phyloP scores from a whole-genome alignment of 176 grass and related monocot genomes.

The Musa itinerans region DNA sequence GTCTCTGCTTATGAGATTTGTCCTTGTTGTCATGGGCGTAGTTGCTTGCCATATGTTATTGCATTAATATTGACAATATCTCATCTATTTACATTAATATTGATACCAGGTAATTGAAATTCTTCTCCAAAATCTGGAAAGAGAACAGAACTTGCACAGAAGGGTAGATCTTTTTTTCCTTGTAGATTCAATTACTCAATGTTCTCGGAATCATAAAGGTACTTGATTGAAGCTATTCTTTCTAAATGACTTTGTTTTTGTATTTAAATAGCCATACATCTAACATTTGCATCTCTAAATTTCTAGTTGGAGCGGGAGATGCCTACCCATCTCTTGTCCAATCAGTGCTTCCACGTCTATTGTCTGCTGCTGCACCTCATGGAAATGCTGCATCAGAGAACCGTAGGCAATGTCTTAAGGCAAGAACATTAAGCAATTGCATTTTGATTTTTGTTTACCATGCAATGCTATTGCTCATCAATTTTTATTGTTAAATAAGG shows the following conservation, averaged over 20 bases:
- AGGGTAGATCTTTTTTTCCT: constrained; percentile 93
- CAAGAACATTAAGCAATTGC: constrained; percentile 25
- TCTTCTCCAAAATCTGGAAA: constrained; percentile 77
- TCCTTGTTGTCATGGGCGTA: background rate
- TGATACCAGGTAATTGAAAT: constrained; percentile 81
- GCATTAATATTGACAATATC: background rate
- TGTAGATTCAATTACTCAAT: constrained; percentile 93
- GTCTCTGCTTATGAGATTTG: no score
- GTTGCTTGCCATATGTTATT: background rate
- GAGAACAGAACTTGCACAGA: constrained; percentile 70
- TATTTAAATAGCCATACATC: constrained; percentile 1
- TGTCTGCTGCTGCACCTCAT: constrained; percentile 72
- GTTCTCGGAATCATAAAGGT: constrained; percentile 90
- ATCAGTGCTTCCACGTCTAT: constrained; percentile 70
- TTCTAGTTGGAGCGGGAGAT: constrained; percentile 64
- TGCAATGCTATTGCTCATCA: constrained; percentile 18
- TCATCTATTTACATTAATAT: constrained; percentile 15
- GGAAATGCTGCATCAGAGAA: constrained; percentile 94
- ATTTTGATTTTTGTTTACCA: background rate
- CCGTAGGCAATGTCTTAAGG: constrained; percentile 95
- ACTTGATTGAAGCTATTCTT: constrained; percentile 1
- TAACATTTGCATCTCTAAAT: constrained; percentile 26
- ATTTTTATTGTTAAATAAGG: constrained; percentile 33
- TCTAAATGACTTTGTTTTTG: background rate
- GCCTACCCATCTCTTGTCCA: constrained; percentile 84